Evolutionary conservation across 2,329 filamentous ascomycete species (phyloP).

Genomic region (Chalaropsis thielavioides): DNA sequence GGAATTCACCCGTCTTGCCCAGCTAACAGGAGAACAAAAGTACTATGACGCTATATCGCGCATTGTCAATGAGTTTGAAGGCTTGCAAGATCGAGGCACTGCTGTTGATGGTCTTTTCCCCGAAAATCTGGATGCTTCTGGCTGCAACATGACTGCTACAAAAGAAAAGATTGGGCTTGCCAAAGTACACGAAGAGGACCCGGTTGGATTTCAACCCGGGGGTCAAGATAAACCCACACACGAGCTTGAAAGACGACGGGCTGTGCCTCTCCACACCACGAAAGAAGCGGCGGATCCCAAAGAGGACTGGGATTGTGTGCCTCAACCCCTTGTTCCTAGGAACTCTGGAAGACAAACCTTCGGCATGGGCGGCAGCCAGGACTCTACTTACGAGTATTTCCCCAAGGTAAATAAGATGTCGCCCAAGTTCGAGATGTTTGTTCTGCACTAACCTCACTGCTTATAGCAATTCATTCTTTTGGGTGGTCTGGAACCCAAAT

Average conservation of each 20-base stretch:
- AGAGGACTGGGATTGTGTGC: constrained; percentile 33
- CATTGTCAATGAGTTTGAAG: constrained; percentile 65
- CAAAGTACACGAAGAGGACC: background rate
- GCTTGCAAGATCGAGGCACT: constrained; percentile 55
- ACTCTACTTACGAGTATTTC: constrained; percentile 60
- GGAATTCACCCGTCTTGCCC: constrained; percentile 80
- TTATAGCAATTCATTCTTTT: constrained; percentile 53
- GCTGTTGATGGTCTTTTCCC: constrained; percentile 70
- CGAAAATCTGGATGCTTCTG: constrained; percentile 57
- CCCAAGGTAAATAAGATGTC: constrained; percentile 34
- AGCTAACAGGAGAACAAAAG: constrained; percentile 64
- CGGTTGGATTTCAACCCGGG: constrained; percentile 5
- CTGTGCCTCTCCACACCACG: background rate
- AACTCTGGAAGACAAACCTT: constrained; percentile 34
- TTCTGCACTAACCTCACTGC: constrained; percentile 28
- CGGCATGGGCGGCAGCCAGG: constrained; percentile 50
- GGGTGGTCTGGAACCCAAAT: constrained; percentile 58
- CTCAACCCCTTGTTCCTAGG: constrained; percentile 42
- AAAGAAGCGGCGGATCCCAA: background rate
- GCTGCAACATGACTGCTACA: constrained; percentile 49
- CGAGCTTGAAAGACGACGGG: background rate
- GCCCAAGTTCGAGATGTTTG: background rate
- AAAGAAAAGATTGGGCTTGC: constrained; percentile 16
- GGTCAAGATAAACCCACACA: background rate
- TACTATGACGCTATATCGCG: constrained; percentile 86